These are phyloP conservation scores for Lactifluus echinatus DNA, from an alignment of 768 basidiomycete species.

Conservation along the genomic window DNA sequence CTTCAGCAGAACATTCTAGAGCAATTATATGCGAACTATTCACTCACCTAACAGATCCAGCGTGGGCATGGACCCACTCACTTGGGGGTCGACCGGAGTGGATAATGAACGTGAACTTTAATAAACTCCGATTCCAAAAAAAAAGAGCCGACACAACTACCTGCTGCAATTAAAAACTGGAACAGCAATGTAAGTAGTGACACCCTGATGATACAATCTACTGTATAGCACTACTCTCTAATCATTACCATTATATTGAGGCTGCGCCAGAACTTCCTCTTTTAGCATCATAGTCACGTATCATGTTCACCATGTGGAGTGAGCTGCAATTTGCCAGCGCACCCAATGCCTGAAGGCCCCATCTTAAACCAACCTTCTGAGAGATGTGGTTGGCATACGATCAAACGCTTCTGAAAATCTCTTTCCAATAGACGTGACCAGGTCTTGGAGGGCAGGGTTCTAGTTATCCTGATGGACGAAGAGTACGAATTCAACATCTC, in stretches of 20 bases:
- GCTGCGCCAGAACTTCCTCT: background rate
- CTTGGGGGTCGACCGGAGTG: too few relatives aligned
- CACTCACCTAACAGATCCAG: too few relatives aligned
- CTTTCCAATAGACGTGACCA: conserved; percentile 70
- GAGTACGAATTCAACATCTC: background rate
- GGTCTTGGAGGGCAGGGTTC: conserved; percentile 71
- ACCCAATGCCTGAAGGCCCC: conserved; percentile 63
- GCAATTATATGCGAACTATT: conserved; percentile 44
- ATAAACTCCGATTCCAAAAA: too few relatives aligned
- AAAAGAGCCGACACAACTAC: too few relatives aligned
- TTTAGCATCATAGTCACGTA: conserved; percentile 2
- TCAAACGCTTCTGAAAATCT: conserved; percentile 90
- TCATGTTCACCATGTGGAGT: conserved; percentile 54
- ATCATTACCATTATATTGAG: background rate
- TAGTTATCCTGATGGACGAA: conserved; percentile 57
- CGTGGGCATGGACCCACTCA: too few relatives aligned
- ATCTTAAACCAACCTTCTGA: background rate
- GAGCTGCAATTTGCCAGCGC: conserved; percentile 84
- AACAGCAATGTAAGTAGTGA: too few relatives aligned
- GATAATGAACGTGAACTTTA: too few relatives aligned
- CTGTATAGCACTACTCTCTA: background rate
- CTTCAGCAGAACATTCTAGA: conserved; percentile 38
- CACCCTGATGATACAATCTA: background rate
- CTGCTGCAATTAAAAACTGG: too few relatives aligned
- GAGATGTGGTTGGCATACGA: conserved; percentile 42